Evolutionary conservation across 345 rosid species (phyloP).

Genomic region (Orychophragmus violaceus): DNA sequence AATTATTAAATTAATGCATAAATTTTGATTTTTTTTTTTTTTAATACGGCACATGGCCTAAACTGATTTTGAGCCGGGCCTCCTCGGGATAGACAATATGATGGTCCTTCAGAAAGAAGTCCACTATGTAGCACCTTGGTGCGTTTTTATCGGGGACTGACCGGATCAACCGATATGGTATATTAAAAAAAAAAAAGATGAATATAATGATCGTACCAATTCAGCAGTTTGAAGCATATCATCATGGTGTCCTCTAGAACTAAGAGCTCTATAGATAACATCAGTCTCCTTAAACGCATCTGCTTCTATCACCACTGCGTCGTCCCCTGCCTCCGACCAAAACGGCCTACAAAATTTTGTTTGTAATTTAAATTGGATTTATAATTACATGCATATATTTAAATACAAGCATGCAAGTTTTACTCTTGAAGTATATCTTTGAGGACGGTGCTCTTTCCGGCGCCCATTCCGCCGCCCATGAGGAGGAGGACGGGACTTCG

Average conservation of each 20-base stretch:
- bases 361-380: background rate
- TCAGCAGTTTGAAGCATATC: constrained; percentile 91
- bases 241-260: constrained; percentile 62
- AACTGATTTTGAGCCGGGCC: too few species aligned
- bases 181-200: too few species aligned
- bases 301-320: constrained; percentile 86
- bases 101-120: too few species aligned
- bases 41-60: too few species aligned
- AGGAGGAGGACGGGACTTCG: constrained; percentile 85
- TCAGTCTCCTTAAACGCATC: constrained; percentile 95
- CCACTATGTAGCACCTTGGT: too few species aligned
- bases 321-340: constrained; percentile 69
- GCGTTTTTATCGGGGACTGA: too few species aligned
- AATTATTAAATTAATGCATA: too few species aligned
- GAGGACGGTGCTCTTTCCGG: constrained; percentile 95
- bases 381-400: background rate
- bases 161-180: too few species aligned
- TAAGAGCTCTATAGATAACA: constrained; percentile 77
- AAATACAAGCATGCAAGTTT: background rate
- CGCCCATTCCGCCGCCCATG: constrained; percentile 99
- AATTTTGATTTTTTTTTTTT: too few species aligned
- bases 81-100: too few species aligned
- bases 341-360: constrained; percentile 46
- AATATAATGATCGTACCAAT: too few species aligned
- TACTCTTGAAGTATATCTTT: constrained; percentile 80